These are phyloP conservation scores for Diversispora eburnea DNA, from an alignment of 192 early-diverging fungal species.

Conservation along the genomic window DNA sequence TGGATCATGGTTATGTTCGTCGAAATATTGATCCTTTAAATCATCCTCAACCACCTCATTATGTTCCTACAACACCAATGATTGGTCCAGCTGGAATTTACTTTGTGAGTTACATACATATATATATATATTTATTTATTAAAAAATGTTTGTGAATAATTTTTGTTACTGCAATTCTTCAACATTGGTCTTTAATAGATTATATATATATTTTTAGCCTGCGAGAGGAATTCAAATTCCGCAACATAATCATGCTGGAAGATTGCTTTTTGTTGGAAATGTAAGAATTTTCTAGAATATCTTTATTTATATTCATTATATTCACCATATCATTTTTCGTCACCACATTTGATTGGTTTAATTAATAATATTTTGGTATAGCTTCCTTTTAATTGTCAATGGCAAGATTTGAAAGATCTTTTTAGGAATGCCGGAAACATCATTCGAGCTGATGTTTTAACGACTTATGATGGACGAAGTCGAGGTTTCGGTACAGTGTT, in stretches of 20 bases:
- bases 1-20: not conserved
- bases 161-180: not conserved
- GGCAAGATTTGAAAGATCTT: conserved; percentile 81
- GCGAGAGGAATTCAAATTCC: conserved; percentile 28
- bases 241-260: conserved; percentile 33
- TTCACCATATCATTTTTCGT: no score
- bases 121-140: no score
- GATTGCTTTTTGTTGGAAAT: conserved; percentile 75
- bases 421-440: conserved; percentile 68
- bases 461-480: conserved; percentile 60
- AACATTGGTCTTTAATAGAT: not conserved
- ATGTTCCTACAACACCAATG: not conserved
- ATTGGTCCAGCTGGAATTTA: not conserved
- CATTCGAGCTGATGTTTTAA: conserved; percentile 64
- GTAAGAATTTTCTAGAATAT: conserved; percentile 38
- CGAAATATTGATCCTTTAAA: not conserved
- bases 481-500: conserved; percentile 72
- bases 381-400: conserved; percentile 70
- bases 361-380: conserved; percentile 10
- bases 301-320: no score
- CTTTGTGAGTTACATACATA: not conserved
- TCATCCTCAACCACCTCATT: conserved; percentile 9
- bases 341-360: not conserved
- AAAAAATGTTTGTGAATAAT: not conserved
- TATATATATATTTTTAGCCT: not conserved